phyloP scores from a whole-genome alignment of 352 stramenopile species.

The Plasmopara viticola region DNA sequence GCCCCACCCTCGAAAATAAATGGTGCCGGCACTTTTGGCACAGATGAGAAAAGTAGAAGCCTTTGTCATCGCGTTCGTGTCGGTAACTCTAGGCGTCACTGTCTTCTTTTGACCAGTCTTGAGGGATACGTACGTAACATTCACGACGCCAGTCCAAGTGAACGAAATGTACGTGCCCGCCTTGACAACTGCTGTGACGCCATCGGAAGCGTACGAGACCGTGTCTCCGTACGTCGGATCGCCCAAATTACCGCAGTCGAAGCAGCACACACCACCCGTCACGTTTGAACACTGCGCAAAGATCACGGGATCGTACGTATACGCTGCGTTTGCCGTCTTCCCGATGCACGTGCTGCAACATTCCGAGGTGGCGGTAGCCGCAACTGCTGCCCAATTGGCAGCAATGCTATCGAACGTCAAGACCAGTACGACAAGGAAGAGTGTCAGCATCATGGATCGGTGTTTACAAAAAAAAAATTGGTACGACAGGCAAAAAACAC shows the following conservation, averaged over 20 bases:
- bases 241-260: conserved; percentile 49
- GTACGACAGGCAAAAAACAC: neutral
- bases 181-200: conserved; percentile 43
- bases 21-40: conserved; percentile 40
- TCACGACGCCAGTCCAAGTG: conserved; percentile 34
- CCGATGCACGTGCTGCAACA: conserved; percentile 67
- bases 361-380: conserved; percentile 21
- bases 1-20: conserved; percentile 62
- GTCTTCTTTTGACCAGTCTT: conserved; percentile 64
- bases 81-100: conserved; percentile 34
- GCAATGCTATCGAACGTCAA: neutral
- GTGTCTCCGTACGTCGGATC: conserved; percentile 26
- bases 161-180: conserved; percentile 51
- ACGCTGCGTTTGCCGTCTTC: conserved; percentile 42
- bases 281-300: conserved; percentile 46
- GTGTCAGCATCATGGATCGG: conserved; percentile 1
- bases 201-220: conserved; percentile 35
- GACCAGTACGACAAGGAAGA: conserved; percentile 2
- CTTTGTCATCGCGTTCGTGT: conserved; percentile 27
- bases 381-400: conserved; percentile 6
- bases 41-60: conserved; percentile 55
- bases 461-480: neutral
- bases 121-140: conserved; percentile 61
- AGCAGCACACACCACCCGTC: conserved; percentile 59
- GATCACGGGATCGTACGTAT: conserved; percentile 64